Conservation (phyloP, 78 protist genomes). For the Pelomyxa schiedti region DNA sequence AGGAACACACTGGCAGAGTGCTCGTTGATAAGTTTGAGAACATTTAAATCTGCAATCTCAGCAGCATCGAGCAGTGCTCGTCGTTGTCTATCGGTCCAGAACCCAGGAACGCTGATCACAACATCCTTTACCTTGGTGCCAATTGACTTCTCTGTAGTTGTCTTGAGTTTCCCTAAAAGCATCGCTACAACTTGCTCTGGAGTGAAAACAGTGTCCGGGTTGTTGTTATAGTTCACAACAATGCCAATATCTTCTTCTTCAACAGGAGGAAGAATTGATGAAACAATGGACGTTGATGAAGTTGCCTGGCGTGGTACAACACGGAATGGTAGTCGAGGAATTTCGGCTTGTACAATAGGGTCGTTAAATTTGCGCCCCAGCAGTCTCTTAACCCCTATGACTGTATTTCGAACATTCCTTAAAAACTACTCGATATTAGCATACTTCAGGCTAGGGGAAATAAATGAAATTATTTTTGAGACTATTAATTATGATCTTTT, state of each 20-base stretch:
- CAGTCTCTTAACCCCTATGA: not conserved
- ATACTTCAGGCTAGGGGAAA: no score
- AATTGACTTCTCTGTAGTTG: slow-evolving; percentile 41
- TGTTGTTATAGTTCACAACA: no score
- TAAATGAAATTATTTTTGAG: no score
- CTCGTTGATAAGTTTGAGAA: slow-evolving; percentile 76
- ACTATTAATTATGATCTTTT: no score
- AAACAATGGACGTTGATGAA: no score
- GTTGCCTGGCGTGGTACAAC: no score
- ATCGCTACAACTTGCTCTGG: slow-evolving; percentile 66
- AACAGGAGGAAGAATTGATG: no score
- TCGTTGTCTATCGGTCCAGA: slow-evolving; percentile 78
- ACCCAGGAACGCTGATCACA: slow-evolving; percentile 75
- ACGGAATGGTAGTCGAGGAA: no score
- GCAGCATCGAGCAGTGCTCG: slow-evolving; percentile 75
- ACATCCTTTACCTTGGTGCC: slow-evolving; percentile 38
- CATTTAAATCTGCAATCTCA: slow-evolving; percentile 77
- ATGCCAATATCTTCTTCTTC: no score
- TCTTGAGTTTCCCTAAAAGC: slow-evolving; percentile 59
- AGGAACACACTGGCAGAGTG: slow-evolving; percentile 51
- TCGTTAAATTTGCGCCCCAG: not conserved
- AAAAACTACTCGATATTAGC: no score
- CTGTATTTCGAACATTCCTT: not conserved
- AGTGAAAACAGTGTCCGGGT: slow-evolving; percentile 31
- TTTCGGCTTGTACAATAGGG: not conserved